A percentile compares a stretch with the other conserved stretches of the same genome.
These are phyloP conservation scores for Phytomonas francai DNA, from an alignment of 208 protist species.

Conservation along the genomic window DNA sequence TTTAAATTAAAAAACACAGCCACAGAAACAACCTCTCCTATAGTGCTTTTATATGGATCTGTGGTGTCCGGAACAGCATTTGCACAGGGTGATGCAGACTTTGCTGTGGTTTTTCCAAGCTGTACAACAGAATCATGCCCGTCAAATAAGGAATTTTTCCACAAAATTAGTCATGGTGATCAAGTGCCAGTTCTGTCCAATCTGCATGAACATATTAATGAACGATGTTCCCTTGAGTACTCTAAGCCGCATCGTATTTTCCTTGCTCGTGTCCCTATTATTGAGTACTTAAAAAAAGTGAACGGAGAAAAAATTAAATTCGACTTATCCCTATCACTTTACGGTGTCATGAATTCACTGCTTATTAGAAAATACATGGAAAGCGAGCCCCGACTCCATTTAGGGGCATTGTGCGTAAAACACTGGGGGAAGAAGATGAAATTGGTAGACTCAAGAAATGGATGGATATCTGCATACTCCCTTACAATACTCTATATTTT, in stretches of 20 bases:
- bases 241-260: constrained; percentile 67
- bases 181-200: constrained; percentile 42
- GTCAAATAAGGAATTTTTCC: constrained; percentile 6
- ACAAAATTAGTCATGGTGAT: constrained; percentile 24
- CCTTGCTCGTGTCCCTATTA: constrained; percentile 60
- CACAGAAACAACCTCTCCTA: constrained; percentile 9
- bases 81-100: constrained; percentile 65
- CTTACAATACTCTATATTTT: constrained; percentile 79
- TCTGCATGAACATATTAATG: constrained; percentile 33
- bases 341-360: constrained; percentile 62
- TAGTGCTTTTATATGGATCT: constrained; percentile 72
- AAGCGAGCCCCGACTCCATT: constrained; percentile 38
- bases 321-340: constrained; percentile 70
- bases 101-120: constrained; percentile 41
- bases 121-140: background rate
- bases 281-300: constrained; percentile 23
- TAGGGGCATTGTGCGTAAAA: constrained; percentile 47
- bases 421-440: constrained; percentile 53
- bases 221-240: constrained; percentile 3
- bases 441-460: constrained; percentile 60
- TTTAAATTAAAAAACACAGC: constrained; percentile 12
- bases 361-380: constrained; percentile 64
- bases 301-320: constrained; percentile 21
- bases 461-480: constrained; percentile 82
- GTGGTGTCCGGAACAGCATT: constrained; percentile 64